These are phyloP conservation scores for Botrytis byssoidea DNA, from an alignment of 2,329 filamentous ascomycete species.

Conservation along the genomic window DNA sequence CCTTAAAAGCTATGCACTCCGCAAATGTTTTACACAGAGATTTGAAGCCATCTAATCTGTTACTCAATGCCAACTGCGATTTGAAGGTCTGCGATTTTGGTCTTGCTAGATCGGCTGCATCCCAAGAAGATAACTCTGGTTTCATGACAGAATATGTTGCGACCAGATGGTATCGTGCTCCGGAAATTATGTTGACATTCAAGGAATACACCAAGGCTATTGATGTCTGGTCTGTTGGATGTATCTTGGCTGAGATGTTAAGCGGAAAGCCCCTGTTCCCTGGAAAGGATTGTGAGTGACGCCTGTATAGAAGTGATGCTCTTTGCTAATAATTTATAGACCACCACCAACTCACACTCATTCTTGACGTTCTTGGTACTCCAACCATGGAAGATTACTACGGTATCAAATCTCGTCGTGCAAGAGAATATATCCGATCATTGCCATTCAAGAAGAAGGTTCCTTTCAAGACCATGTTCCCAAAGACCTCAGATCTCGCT, in stretches of 20 bases:
- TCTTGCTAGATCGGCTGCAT: conserved; percentile 89
- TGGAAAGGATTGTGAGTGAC: conserved; percentile 86
- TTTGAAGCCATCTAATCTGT: conserved; percentile 93
- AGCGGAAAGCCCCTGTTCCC: conserved; percentile 98
- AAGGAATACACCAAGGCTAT: conserved; percentile 99
- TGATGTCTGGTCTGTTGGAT: conserved; percentile 98
- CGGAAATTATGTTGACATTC: conserved; percentile 99
- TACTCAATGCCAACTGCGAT: conserved; percentile 98
- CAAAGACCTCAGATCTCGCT: conserved; percentile 96
- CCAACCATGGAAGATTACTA: conserved; percentile 99
- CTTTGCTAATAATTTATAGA: conserved; percentile 51
- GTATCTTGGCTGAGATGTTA: conserved; percentile 97
- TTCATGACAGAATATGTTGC: conserved; percentile 99
- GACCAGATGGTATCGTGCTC: conserved; percentile 97
- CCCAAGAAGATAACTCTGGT: conserved; percentile 98
- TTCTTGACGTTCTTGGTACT: conserved; percentile 94
- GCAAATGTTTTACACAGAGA: conserved; percentile 97
- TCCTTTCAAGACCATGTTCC: conserved; percentile 93
- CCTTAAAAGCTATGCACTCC: conserved; percentile 98
- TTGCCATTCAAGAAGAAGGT: conserved; percentile 99
- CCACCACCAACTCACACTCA: conserved; percentile 95
- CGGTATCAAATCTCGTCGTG: conserved; percentile 96
- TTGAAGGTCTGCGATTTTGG: conserved; percentile 99
- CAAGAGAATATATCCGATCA: conserved; percentile 95
- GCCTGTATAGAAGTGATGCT: not conserved